phyloP scores from a whole-genome alignment of 1,139 yeast genomes.

The Nakaseomyces uthaithaninus region DNA sequence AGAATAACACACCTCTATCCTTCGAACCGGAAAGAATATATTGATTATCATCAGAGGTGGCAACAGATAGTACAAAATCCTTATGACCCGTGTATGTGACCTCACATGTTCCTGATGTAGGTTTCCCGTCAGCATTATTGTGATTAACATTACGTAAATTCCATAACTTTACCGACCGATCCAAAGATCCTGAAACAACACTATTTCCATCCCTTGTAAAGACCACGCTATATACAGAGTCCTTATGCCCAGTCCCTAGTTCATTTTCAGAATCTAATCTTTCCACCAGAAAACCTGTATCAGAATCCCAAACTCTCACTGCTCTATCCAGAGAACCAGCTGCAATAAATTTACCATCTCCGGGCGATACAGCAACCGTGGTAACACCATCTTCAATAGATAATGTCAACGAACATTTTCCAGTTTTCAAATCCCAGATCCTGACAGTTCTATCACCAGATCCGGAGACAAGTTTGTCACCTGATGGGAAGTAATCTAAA shows the following conservation, averaged over 20 bases:
- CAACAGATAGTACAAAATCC: conserved; percentile 89
- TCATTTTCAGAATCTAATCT: conserved; percentile 85
- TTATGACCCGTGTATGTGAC: conserved; percentile 94
- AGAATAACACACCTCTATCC: conserved; percentile 93
- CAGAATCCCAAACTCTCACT: conserved; percentile 95
- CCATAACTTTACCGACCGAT: conserved; percentile 95
- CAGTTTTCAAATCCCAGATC: conserved; percentile 91
- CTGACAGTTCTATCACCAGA: conserved; percentile 95
- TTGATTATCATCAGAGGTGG: conserved; percentile 89
- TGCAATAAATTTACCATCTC: conserved; percentile 83
- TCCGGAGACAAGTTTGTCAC: conserved; percentile 88
- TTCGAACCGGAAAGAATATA: conserved; percentile 91
- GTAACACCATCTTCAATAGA: conserved; percentile 97
- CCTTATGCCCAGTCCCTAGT: conserved; percentile 89
- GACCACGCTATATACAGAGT: conserved; percentile 91
- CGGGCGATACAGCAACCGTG: conserved; percentile 90
- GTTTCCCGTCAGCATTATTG: conserved; percentile 24
- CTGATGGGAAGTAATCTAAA: conserved; percentile 90
- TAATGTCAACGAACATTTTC: conserved; percentile 81
- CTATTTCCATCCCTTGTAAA: conserved; percentile 89
- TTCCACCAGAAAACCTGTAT: conserved; percentile 87
- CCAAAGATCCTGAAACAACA: conserved; percentile 90
- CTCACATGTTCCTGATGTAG: conserved; percentile 58
- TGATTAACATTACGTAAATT: conserved; percentile 50
- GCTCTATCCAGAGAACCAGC: conserved; percentile 96